Percentiles rank a stretch among this genome's conserved stretches.
phyloP scores from a whole-genome alignment of 2,329 filamentous ascomycete genomes.

The Epichloe elymi region DNA sequence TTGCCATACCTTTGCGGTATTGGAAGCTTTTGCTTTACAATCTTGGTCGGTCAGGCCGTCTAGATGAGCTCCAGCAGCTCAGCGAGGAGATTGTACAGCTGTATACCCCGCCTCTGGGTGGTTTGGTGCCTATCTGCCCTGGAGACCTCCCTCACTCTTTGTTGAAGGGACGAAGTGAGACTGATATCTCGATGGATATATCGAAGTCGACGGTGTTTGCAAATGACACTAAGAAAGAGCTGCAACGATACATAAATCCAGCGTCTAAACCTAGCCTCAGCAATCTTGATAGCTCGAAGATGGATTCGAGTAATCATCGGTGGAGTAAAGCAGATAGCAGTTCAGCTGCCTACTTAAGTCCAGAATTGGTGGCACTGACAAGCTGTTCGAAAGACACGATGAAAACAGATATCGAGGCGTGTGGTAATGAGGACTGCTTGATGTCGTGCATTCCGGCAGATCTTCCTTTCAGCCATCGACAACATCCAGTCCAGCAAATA shows the following conservation, averaged over 20 bases:
- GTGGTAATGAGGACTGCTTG: background rate
- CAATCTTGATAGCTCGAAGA: background rate
- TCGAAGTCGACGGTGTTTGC: background rate
- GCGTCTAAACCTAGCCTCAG: background rate
- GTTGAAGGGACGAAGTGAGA: background rate
- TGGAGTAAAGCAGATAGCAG: background rate
- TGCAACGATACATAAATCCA: background rate
- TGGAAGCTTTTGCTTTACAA: constrained; percentile 32
- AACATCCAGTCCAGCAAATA: constrained; percentile 34
- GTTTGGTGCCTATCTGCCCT: constrained; percentile 29
- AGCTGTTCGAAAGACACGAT: background rate
- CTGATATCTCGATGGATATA: no score
- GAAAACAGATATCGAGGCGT: background rate
- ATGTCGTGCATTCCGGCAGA: constrained; percentile 23
- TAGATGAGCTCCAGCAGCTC: constrained; percentile 32
- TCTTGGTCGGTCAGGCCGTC: constrained; percentile 29
- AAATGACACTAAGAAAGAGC: background rate
- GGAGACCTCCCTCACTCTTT: constrained; percentile 25
- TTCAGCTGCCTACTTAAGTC: background rate
- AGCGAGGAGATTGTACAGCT: constrained; percentile 29
- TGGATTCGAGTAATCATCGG: background rate
- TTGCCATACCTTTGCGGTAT: constrained; percentile 21
- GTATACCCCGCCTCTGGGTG: constrained; percentile 18
- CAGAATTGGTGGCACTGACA: background rate
- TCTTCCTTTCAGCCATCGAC: constrained; percentile 24